A percentile compares a stretch with the other conserved stretches of the same genome.
phyloP scores from a whole-genome alignment of 345 rosid species.

The Sisymbrium altissimum region DNA sequence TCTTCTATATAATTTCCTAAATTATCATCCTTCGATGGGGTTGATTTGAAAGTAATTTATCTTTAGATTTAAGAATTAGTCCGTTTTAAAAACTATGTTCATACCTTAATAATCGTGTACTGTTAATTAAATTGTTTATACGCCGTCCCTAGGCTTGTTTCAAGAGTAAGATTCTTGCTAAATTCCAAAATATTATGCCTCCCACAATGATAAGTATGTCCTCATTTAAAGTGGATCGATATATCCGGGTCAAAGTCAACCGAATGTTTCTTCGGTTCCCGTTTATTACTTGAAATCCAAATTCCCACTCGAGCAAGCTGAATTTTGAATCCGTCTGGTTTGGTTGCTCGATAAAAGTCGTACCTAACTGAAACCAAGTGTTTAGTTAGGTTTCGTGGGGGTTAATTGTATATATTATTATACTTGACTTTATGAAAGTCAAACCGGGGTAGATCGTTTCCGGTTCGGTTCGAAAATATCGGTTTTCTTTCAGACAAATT shows the following conservation, averaged over 20 bases:
- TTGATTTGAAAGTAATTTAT: neutral
- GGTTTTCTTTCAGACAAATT: neutral
- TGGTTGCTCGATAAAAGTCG: neutral
- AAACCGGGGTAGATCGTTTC: neutral
- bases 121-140: neutral
- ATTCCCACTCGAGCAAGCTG: neutral
- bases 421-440: neutral
- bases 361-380: neutral
- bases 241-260: slow-evolving; percentile 6
- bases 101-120: neutral
- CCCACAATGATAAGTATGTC: neutral
- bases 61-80: neutral
- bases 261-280: neutral
- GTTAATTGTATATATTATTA: neutral
- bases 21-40: neutral
- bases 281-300: neutral
- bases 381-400: neutral
- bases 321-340: neutral
- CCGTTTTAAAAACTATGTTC: neutral
- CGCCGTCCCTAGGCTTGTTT: neutral
- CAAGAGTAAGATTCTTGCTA: neutral
- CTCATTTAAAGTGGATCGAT: neutral
- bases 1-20: neutral
- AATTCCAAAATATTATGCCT: neutral
- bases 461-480: neutral